Conservation (phyloP, 2,329 filamentous ascomycete species). For the Colletotrichum siamense region DNA sequence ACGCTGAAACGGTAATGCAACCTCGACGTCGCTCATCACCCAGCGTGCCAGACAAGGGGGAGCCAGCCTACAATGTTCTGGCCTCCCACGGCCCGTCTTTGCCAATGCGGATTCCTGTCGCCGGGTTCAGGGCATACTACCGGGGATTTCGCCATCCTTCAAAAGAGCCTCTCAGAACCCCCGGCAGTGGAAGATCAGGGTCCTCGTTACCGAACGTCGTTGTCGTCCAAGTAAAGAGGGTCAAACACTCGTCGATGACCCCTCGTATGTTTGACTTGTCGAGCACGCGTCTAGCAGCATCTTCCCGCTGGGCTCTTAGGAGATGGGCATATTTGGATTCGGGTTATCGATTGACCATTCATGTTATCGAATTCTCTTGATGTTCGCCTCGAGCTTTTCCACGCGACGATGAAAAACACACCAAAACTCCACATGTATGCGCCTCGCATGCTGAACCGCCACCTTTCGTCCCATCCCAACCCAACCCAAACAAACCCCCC, state of each 20-base stretch:
- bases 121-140: background rate
- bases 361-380: background rate
- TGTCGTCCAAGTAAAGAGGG: background rate
- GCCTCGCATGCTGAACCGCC: background rate
- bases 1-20: conserved; percentile 22
- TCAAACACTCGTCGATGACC: background rate
- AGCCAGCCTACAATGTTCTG: background rate
- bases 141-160: background rate
- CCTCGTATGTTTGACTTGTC: background rate
- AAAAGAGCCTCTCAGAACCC: background rate
- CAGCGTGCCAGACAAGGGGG: background rate
- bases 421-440: background rate
- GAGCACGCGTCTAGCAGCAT: background rate
- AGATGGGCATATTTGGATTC: background rate
- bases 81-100: background rate
- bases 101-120: background rate
- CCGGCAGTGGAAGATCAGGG: background rate
- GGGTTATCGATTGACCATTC: background rate
- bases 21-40: background rate
- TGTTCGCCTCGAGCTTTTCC: background rate
- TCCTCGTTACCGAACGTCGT: background rate
- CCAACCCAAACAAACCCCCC: background rate
- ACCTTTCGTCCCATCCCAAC: background rate
- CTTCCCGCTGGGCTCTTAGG: background rate
- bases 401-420: background rate